Base-by-base conservation (phyloP, 768 basidiomycete species). In the Pholiota conissans region DNA sequence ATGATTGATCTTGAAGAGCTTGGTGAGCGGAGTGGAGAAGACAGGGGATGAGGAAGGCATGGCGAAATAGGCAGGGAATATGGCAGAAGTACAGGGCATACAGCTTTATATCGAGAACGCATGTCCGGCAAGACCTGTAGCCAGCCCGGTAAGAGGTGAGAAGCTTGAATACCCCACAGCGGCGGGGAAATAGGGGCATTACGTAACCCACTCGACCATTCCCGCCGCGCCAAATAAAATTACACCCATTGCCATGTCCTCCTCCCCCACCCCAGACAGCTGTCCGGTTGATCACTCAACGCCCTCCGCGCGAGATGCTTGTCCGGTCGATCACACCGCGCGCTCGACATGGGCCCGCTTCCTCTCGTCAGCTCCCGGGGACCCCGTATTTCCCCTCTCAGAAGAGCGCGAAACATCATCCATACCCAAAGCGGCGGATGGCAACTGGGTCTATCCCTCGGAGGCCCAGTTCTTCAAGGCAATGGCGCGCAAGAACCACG, bases 401-500 rank as follows among this genome's bases (percentile, higher is more conserved):
- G 79, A 74, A 13, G 83, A 91, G 5, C 86, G 96, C 61, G 89
- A 93, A 70, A 79, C 82, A 27, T 97, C 95, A 5, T 91, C 92
- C 26, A 98, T 98, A 69, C 96, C 96, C 16, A 85, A 87, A 65
- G 69, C 76, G 18, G 73, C 78, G 39, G 84, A 85, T 49, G 81
- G 79, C 40, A 89, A 93, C 56, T 99, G 97, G 97, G 91, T 97
- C 48, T 99, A 99, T 73, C 97, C 97, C 22, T 98, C 96, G 18
- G 93, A 98, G 70, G 85, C 90, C n/a, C 96, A 98, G 74, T 99
- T 99, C 80, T 98, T 91, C 73, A 81, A 90, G n/a, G 96, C 97
- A 18, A 95, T 99, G 89, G 84, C 87, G 56, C 86, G 96, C 58
- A 98, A 98, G 76, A 87, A 97, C 65, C 92, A 97, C 71, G 85